Evolutionary conservation across 768 basidiomycete species (phyloP).

Genomic region (Erythrobasidium yunnanense): DNA sequence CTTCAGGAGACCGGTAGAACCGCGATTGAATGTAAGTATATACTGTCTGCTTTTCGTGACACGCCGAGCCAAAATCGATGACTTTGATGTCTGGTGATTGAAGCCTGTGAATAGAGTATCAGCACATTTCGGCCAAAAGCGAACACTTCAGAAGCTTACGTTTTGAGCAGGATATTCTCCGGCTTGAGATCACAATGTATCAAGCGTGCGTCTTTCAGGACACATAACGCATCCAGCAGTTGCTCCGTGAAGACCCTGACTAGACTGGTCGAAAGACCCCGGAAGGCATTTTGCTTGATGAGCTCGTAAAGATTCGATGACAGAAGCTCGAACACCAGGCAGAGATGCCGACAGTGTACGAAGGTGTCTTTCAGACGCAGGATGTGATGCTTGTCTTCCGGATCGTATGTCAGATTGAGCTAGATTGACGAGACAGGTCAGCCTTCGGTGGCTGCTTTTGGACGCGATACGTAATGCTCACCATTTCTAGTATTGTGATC

Average conservation of each 20-base stretch:
- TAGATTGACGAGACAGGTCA: conserved; percentile 40
- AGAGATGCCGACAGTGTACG: conserved; percentile 90
- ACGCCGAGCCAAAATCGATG: conserved; percentile 97
- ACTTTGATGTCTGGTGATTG: conserved; percentile 98
- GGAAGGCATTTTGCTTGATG: conserved; percentile 99
- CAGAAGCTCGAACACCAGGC: conserved; percentile 92
- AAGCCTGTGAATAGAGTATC: conserved; percentile 49
- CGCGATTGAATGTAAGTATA: conserved; percentile 99
- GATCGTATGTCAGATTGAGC: conserved; percentile 90
- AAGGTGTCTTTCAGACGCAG: conserved; percentile 88
- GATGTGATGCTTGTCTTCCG: conserved; percentile 90
- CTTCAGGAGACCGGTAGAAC: conserved; percentile 97
- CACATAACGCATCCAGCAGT: conserved; percentile 76
- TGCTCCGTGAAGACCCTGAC: conserved; percentile 98
- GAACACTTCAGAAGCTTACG: conserved; percentile 49
- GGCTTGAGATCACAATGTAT: conserved; percentile 99
- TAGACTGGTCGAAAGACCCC: conserved; percentile 87
- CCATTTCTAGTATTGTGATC: conserved; percentile 91
- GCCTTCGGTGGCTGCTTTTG: neutral
- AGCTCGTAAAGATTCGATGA: conserved; percentile 97
- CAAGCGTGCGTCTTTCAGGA: conserved; percentile 86
- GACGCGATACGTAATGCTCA: conserved; percentile 43
- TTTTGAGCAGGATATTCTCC: conserved; percentile 93
- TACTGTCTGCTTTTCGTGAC: conserved; percentile 97
- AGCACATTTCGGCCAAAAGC: conserved; percentile 5